Evolutionary conservation across 2,329 filamentous ascomycete genomes (phyloP), one percentile per base, ranked within the genome.

Genomic region (Achaetomium macrosporum): DNA sequence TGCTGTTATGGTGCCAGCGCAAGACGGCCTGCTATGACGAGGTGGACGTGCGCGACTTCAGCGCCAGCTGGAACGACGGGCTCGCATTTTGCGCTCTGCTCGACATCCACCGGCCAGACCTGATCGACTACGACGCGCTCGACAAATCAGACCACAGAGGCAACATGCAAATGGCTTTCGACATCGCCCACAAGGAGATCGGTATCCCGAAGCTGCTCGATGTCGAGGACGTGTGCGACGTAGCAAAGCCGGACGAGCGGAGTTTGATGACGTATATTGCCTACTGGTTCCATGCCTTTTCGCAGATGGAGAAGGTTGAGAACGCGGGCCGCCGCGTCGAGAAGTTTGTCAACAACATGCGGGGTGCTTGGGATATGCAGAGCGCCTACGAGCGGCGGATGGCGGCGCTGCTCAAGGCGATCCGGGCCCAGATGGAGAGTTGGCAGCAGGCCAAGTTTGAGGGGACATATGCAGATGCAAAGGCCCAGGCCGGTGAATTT

Each of bases 221-320:
- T 69, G 93, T 97, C 13, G 93, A 99, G 71, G 93, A 99, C 74
- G 93, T 99, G 17, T 96, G 90, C 69, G 93, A 99, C 68, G 92
- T 99, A 29, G 81, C 90, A 20, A 95, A 93, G 73, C 93, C 93
- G 20, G 93, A 99, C 68, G 93, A 99, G 71, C 85, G 90, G 63
- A 95, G 88, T 68, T 78, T 99, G 67, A 99, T 99, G 93, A 99
- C 93, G 1, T 99, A 99, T 70, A 99, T 99, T 64, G 93, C 93
- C 59, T 99, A 99, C 76, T 99, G 93, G 93, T 99, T 99, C 79
- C 93, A 99, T 68, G 93, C 93, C 63, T 99, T 99, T 69, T 97
- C 92, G 30, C 92, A 97, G 66, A 95, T 99, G 85, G 93, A 99
- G 73, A 88, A 92, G 68, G 93, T 99, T 9, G 93, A 99, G 71